Base-by-base conservation (phyloP, 345 rosid genomes). In the Moricandia moricandioides region DNA sequence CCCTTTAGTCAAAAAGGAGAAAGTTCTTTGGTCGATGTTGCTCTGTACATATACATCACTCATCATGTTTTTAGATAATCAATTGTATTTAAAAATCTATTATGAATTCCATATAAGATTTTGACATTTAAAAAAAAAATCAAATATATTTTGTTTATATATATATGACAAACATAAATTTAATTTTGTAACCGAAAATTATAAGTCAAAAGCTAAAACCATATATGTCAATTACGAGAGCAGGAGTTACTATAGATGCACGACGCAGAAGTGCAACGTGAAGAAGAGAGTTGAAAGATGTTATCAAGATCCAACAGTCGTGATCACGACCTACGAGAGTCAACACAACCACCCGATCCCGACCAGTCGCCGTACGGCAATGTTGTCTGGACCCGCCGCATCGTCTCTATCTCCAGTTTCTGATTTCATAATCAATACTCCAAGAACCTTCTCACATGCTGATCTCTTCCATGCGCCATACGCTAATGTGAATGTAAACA, bases 221-320 rank as follows among this genome's bases (percentile, higher is more conserved):
- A 8, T 31, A 9, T 26, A 54, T 67, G 17, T 61, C 17, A 29
- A 62, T 76, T 35, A 33, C 26, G 31, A 33, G 17, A 58, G 52
- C 67, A 93, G 98, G 75, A 91, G 98, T 82, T 93, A 93, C 75
- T 93, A 93, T 31, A 78, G 96, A 78, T 93, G 98, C 94, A 93
- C 98, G 9, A 93, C 88, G 3, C 96, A 87, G 76, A 91, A 85
- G 60, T 93, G 97, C 74, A 85, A 75, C 2, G 98, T 93, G 29
- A 93, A 93, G 91, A 91, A 93, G 69, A 72, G 97, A 6, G 94
- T 93, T 4, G 98, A 93, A 59, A 85, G 96, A 40, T 89, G 97
- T 12, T 88, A 80, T 76, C 84, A 91, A 70, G 97, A 93, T 69
- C 97, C 96, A 37, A 77, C 98, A 13, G 78, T 80, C 10, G 94